Conservation (phyloP, 257 asterid species). For the Phtheirospermum japonicum region DNA sequence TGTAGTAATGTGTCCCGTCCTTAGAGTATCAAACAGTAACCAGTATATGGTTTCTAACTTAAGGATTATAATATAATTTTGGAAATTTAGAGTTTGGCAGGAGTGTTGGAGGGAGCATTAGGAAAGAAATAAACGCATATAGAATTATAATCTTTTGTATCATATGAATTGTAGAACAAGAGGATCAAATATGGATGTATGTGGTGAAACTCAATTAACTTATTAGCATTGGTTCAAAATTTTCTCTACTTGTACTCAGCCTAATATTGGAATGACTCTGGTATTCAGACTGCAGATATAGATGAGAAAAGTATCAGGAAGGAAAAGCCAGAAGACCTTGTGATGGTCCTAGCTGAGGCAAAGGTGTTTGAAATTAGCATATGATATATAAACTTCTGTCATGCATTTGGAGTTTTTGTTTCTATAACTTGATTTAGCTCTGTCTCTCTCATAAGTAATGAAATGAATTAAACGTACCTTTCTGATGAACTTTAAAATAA, state of each 20-base stretch:
- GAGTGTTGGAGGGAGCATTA: background rate
- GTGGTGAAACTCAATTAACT: slow-evolving; percentile 1
- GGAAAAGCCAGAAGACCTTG: slow-evolving; percentile 76
- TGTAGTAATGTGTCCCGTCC: background rate
- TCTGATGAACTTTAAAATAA: slow-evolving; percentile 7
- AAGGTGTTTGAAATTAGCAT: slow-evolving; percentile 44
- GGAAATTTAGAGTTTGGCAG: too few species aligned
- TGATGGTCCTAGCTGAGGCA: slow-evolving; percentile 82
- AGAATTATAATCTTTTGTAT: background rate
- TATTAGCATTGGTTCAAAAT: background rate
- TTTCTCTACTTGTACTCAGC: background rate
- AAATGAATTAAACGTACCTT: background rate
- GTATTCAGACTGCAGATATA: slow-evolving; percentile 68
- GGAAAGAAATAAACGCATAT: background rate
- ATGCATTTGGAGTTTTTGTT: background rate
- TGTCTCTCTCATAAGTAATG: background rate
- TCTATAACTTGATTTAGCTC: slow-evolving; percentile 1
- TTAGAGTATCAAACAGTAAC: background rate
- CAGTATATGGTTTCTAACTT: too few species aligned
- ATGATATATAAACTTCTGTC: background rate
- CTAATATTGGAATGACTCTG: slow-evolving; percentile 14
- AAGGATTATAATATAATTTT: too few species aligned
- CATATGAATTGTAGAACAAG: background rate
- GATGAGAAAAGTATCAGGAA: slow-evolving; percentile 78
- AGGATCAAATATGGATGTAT: background rate